Evolutionary conservation across 768 basidiomycete species (phyloP).

Genomic region (Auriculariales sp.): DNA sequence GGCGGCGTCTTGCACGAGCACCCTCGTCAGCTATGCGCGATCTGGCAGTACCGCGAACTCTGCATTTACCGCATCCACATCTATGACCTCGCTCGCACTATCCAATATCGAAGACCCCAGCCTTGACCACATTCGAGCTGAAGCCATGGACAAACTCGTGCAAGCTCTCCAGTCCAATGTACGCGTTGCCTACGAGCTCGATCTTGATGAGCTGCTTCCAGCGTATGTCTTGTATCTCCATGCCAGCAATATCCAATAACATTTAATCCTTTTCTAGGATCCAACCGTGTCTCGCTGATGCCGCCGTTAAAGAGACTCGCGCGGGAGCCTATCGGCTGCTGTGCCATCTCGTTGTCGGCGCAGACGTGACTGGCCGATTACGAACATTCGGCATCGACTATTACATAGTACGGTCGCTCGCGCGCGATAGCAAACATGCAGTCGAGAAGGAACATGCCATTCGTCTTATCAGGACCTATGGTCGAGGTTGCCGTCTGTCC

Average conservation of each 20-base stretch:
- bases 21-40: conserved; percentile 7
- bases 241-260: neutral
- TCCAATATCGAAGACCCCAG: conserved; percentile 16
- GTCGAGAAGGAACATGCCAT: conserved; percentile 88
- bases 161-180: conserved; percentile 52
- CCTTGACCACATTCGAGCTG: conserved; percentile 39
- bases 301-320: conserved; percentile 53
- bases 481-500: conserved; percentile 54
- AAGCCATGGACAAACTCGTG: conserved; percentile 50
- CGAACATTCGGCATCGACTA: conserved; percentile 61
- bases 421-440: conserved; percentile 68
- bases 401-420: conserved; percentile 78
- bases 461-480: conserved; percentile 71
- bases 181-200: conserved; percentile 64
- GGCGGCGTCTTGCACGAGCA: conserved; percentile 24
- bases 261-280: conserved; percentile 32
- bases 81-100: conserved; percentile 16
- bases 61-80: neutral
- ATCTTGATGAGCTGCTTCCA: conserved; percentile 52
- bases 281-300: conserved; percentile 67
- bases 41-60: conserved; percentile 1
- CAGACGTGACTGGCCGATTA: conserved; percentile 51
- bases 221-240: conserved; percentile 37
- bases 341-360: conserved; percentile 62
- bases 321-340: conserved; percentile 75